A percentile compares a stretch with the other conserved stretches of the same genome.
These are phyloP conservation scores for Chytriomyces hyalinus DNA, from an alignment of 192 early-diverging fungal species.

Conservation along the genomic window DNA sequence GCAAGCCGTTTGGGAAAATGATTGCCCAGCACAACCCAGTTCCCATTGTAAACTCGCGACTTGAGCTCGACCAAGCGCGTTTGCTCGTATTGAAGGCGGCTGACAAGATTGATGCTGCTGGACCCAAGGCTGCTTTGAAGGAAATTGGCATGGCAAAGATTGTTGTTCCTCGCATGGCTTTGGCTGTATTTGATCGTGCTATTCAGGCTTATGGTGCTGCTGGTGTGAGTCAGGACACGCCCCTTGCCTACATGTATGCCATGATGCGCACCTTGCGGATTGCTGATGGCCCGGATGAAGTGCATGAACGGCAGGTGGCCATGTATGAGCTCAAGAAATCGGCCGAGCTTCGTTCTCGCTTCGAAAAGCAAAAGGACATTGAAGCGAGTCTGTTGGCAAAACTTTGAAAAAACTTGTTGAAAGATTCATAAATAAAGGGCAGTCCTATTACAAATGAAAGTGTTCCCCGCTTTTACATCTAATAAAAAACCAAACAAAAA, in stretches of 20 bases:
- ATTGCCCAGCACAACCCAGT: constrained; percentile 85
- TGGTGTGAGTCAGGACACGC: constrained; percentile 87
- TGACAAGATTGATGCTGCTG: constrained; percentile 83
- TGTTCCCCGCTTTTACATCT: background rate
- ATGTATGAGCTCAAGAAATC: constrained; percentile 48
- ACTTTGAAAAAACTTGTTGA: constrained; percentile 24
- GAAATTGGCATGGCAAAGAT: constrained; percentile 99
- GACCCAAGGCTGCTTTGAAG: constrained; percentile 87
- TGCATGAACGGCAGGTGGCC: constrained; percentile 84
- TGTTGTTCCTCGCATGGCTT: constrained; percentile 78
- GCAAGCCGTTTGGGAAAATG: constrained; percentile 86
- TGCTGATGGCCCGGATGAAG: constrained; percentile 95
- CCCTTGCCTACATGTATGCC: constrained; percentile 83
- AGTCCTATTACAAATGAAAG: background rate
- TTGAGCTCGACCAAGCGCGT: constrained; percentile 90
- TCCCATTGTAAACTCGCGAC: constrained; percentile 83
- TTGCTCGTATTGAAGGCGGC: constrained; percentile 94
- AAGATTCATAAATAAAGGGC: background rate
- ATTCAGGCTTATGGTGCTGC: constrained; percentile 94
- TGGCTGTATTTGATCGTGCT: constrained; percentile 82
- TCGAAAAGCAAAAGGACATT: constrained; percentile 38
- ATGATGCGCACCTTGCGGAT: constrained; percentile 81
- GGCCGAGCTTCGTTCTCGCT: constrained; percentile 26
- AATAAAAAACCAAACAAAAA: background rate
- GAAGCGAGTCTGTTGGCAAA: constrained; percentile 20